phyloP scores from a whole-genome alignment of 495 filamentous ascomycete genomes.

The Neurospora sp. region DNA sequence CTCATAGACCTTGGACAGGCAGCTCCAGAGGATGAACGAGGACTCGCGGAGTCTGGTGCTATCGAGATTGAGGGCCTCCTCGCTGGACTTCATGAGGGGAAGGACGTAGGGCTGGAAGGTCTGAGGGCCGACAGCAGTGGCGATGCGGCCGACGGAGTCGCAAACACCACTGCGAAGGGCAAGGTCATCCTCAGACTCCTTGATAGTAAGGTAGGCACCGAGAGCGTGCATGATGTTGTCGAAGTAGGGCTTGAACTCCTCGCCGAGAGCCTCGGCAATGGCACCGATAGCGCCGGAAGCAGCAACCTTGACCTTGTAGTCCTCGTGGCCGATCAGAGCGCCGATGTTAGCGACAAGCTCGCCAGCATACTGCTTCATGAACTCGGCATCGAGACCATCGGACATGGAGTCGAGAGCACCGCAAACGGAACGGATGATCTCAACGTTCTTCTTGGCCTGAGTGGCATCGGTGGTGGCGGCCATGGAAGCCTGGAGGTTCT shows the following conservation, averaged over 20 bases:
- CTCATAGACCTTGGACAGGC: slow-evolving; percentile 85
- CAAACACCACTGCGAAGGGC: slow-evolving; percentile 80
- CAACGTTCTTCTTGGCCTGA: slow-evolving; percentile 59
- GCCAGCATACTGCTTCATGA: slow-evolving; percentile 69
- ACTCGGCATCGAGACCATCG: slow-evolving; percentile 76
- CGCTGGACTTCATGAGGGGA: slow-evolving; percentile 79
- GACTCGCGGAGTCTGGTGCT: slow-evolving; percentile 88
- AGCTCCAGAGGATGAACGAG: slow-evolving; percentile 93
- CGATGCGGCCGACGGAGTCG: slow-evolving; percentile 88
- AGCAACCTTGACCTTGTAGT: slow-evolving; percentile 81
- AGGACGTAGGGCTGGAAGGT: slow-evolving; percentile 84
- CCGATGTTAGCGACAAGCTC: slow-evolving; percentile 78
- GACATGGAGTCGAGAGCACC: slow-evolving; percentile 86
- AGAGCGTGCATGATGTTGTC: slow-evolving; percentile 77
- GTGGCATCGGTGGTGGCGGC: slow-evolving; percentile 32
- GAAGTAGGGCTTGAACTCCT: slow-evolving; percentile 84
- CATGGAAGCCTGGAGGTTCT: slow-evolving; percentile 77
- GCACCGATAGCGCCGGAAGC: slow-evolving; percentile 85
- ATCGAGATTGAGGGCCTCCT: slow-evolving; percentile 83
- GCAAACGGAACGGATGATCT: slow-evolving; percentile 82
- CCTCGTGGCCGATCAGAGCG: slow-evolving; percentile 66
- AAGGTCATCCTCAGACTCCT: slow-evolving; percentile 82
- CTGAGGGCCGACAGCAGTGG: slow-evolving; percentile 74
- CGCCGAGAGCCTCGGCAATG: slow-evolving; percentile 72
- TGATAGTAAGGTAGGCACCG: slow-evolving; percentile 71